Percentiles rank a stretch among this genome's conserved stretches.
Evolutionary conservation across 148 eudicot species (phyloP).

Genomic region (Rhododendron williamsianum): DNA sequence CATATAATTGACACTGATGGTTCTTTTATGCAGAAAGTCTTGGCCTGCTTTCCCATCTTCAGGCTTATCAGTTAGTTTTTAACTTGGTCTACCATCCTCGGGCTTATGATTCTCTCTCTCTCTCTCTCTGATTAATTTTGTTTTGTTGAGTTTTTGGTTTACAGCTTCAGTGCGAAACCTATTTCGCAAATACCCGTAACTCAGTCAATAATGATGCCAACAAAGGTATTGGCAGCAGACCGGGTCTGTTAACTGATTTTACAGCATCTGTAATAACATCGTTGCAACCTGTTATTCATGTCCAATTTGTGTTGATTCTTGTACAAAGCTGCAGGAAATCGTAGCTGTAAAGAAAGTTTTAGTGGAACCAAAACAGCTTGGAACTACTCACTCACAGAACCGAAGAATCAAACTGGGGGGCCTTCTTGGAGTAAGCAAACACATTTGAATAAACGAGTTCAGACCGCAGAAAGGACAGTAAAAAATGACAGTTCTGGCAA

Average conservation of each 20-base stretch:
- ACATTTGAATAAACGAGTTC: neutral
- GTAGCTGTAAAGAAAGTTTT: neutral
- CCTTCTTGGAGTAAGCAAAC: neutral
- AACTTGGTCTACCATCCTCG: neutral
- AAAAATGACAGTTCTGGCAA: neutral
- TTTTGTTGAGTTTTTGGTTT: neutral
- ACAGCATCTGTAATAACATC: neutral
- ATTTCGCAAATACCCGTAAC: constrained; percentile 19
- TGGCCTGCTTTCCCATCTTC: constrained; percentile 66
- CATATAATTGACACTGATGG: neutral
- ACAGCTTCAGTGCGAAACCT: constrained; percentile 44
- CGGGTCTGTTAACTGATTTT: neutral
- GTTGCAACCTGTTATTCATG: neutral
- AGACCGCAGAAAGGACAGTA: neutral
- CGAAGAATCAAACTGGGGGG: constrained; percentile 12
- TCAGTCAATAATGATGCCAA: constrained; percentile 18
- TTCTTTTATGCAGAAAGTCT: constrained; percentile 42
- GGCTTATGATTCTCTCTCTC: neutral
- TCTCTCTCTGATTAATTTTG: no score
- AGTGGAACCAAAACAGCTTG: constrained; percentile 10
- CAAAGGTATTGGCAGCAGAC: constrained; percentile 32
- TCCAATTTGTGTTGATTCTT: neutral
- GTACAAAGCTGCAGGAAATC: constrained; percentile 16
- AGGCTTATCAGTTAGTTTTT: constrained; percentile 43
- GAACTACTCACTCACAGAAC: neutral